phyloP scores from a whole-genome alignment of 1,284 basidiomycete genomes.

The Malassezia pachydermatis region DNA sequence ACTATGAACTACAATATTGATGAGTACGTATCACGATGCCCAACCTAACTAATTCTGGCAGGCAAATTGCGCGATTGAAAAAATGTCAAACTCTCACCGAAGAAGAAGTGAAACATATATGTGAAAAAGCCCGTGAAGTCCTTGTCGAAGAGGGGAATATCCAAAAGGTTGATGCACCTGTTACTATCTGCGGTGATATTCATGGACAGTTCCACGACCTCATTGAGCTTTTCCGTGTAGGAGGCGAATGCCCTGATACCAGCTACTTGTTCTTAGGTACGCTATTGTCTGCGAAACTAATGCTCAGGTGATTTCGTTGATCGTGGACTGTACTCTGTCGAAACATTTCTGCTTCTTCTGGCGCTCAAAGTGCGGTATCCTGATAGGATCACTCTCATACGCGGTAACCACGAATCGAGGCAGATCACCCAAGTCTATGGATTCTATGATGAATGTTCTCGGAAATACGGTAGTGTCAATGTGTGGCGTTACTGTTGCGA shows the following conservation, averaged over 20 bases:
- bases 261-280: slow-evolving; percentile 97
- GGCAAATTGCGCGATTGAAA: slow-evolving; percentile 41
- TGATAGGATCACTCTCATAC: slow-evolving; percentile 90
- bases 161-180: slow-evolving; percentile 87
- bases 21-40: slow-evolving; percentile 8
- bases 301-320: slow-evolving; percentile 41
- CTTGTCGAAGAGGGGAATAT: slow-evolving; percentile 91
- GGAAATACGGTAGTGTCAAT: slow-evolving; percentile 88
- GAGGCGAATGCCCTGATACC: slow-evolving; percentile 86
- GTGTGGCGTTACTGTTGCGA: slow-evolving; percentile 98
- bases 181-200: slow-evolving; percentile 97
- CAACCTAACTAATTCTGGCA: too few species aligned
- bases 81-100: slow-evolving; percentile 39
- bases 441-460: slow-evolving; percentile 95
- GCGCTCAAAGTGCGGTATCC: slow-evolving; percentile 95
- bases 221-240: slow-evolving; percentile 90
- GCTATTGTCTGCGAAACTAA: slow-evolving; percentile 33
- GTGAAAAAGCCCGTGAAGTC: slow-evolving; percentile 88
- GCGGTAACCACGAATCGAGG: slow-evolving; percentile 96
- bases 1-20: slow-evolving; percentile 22
- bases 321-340: slow-evolving; percentile 91
- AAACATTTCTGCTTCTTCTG: slow-evolving; percentile 87
- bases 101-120: slow-evolving; percentile 54
- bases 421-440: slow-evolving; percentile 94
- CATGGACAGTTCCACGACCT: slow-evolving; percentile 98